Evolutionary conservation across 768 basidiomycete species (phyloP).

Genomic region (Hypholoma fasciculare): DNA sequence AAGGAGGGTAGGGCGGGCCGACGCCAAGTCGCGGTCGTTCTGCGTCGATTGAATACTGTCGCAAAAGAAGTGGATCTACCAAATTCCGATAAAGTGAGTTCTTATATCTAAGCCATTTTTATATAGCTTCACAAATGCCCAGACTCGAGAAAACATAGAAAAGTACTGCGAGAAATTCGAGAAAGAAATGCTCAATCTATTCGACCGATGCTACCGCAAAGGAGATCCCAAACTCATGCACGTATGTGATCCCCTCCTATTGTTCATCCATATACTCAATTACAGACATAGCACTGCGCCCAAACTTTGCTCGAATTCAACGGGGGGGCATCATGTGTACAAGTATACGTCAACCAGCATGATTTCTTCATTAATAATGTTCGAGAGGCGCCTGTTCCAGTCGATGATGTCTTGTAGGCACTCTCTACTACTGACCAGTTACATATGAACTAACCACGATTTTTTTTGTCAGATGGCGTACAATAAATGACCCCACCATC

Average conservation of each 20-base stretch:
- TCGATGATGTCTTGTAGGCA: conserved; percentile 59
- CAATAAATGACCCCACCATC: conserved; percentile 77
- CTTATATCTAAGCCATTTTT: neutral
- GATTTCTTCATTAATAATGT: conserved; percentile 98
- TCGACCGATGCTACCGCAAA: conserved; percentile 93
- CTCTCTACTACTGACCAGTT: neutral
- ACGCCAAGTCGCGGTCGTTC: conserved; percentile 82
- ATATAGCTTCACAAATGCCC: neutral
- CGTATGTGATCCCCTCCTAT: conserved; percentile 40
- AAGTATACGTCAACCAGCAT: conserved; percentile 99
- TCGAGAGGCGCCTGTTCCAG: conserved; percentile 56
- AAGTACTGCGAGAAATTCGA: conserved; percentile 99
- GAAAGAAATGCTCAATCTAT: conserved; percentile 95
- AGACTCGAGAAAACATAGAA: conserved; percentile 92
- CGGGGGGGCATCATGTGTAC: conserved; percentile 93
- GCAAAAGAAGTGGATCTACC: conserved; percentile 93
- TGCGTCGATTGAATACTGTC: conserved; percentile 82
- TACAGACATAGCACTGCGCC: conserved; percentile 79
- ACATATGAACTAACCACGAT: neutral
- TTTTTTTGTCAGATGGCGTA: conserved; percentile 64
- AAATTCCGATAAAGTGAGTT: conserved; percentile 71
- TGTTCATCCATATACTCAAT: neutral
- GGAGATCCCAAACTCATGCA: conserved; percentile 99
- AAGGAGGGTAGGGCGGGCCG: conserved; percentile 91
- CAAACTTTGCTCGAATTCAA: conserved; percentile 97